Evolutionary conservation across 2,329 filamentous ascomycete genomes (phyloP), one percentile per base, ranked within the genome.

Genomic region (Dactylellina drechsleri): DNA sequence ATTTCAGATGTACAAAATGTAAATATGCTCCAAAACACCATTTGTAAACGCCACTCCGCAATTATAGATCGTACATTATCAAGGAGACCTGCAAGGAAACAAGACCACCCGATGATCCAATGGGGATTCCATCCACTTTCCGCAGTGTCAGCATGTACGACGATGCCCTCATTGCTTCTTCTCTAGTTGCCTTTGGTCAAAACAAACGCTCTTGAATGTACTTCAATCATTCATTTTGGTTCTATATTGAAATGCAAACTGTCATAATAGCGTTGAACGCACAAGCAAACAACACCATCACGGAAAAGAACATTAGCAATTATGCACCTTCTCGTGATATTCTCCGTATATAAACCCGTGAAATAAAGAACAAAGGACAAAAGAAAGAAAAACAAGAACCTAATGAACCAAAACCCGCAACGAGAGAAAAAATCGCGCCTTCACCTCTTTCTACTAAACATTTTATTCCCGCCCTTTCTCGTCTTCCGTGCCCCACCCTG

Each of bases 401-500:
- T 18, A 23, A 60, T 47, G 10, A 10, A 41, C 13, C 23, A 36
- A 49, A 16, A 28, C 4, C 8, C 7, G 40, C n/a, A 53, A 28
- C 16, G 28, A 61, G 8, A 52, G 28, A 28, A 57, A 36, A 49
- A 60, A 62, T 50, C 62, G 70, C 71, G 53, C 71, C 49, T 64
- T 76, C 72, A 76, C 72, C 72, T 76, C 72, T 76, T 76, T 60
- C 76, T 70, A 60, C 77, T 74, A 43, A 76, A 76, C 66, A 74
- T 71, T 23, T 54, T 70, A 60, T 77, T 79, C 7, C 66, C 76
- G 12, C 77, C 76, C 57, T 78, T 78, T 49, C 78, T 77, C 8
- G 70, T 77, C 41, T 77, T 78, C 68, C 78, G 78, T 26, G 78
- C 65, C 1, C 77, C 75, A 1, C 78, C 76, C 15, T 66, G 70